Conservation (phyloP, 163 green algal genomes). For the Scenedesmus sp. region DNA sequence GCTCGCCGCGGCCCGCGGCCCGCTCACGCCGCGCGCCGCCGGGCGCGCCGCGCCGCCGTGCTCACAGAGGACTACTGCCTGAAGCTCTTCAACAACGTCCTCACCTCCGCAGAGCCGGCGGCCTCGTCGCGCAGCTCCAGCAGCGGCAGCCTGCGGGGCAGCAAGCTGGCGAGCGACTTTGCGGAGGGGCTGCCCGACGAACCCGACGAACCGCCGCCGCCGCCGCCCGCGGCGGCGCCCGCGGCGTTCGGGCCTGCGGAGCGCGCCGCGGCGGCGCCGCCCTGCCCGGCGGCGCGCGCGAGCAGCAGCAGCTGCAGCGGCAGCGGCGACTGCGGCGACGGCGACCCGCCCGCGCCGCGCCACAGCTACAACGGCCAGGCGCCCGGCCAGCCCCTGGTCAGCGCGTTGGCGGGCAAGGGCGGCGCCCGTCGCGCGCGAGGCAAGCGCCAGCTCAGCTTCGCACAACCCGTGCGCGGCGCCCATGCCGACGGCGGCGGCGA, state of each 20-base stretch:
- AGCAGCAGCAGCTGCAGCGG: constrained; percentile 27
- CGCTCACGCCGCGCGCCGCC: too few species aligned
- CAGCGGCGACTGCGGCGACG: background rate
- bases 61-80: background rate
- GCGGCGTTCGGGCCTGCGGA: constrained; percentile 9
- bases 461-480: constrained; percentile 3
- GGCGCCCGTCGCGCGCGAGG: background rate
- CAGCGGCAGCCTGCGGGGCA: constrained; percentile 2
- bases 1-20: too few species aligned
- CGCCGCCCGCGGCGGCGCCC: too few species aligned
- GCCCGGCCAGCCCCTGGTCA: constrained; percentile 32
- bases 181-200: background rate
- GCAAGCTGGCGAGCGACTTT: too few species aligned
- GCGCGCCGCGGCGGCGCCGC: background rate
- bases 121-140: background rate
- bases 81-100: too few species aligned
- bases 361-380: constrained; percentile 19
- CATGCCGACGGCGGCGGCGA: too few species aligned
- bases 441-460: constrained; percentile 38
- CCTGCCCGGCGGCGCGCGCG: too few species aligned
- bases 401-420: constrained; percentile 24
- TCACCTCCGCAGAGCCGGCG: constrained; percentile 26
- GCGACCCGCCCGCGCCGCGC: background rate
- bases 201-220: background rate
- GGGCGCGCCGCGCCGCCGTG: background rate